phyloP scores from a whole-genome alignment of 495 filamentous ascomycete genomes.

The Neurospora discreta region DNA sequence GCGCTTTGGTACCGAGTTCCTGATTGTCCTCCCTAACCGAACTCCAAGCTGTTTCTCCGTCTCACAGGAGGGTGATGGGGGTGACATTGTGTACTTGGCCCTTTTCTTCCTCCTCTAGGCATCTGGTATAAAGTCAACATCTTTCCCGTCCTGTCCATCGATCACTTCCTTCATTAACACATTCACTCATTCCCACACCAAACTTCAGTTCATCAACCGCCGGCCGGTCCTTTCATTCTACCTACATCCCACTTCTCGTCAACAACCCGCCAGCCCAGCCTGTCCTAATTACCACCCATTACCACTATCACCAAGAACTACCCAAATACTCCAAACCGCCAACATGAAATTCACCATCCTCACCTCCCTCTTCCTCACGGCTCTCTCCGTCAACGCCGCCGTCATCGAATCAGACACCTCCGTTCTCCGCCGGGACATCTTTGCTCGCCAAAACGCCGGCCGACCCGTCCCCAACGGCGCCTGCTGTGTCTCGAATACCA shows the following conservation, averaged over 20 bases:
- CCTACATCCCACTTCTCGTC: not conserved
- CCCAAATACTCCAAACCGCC: not conserved
- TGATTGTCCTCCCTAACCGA: not conserved
- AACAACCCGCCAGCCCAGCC: not conserved
- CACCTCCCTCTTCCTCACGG: conserved; percentile 5
- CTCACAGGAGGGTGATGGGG: not conserved
- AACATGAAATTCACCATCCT: conserved; percentile 13
- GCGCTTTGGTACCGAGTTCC: not conserved
- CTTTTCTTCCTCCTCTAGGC: not conserved
- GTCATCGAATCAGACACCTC: conserved; percentile 7
- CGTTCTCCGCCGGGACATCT: conserved; percentile 9
- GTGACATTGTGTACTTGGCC: not conserved
- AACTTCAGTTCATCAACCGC: not conserved
- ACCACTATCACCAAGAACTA: not conserved
- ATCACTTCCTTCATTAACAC: not conserved
- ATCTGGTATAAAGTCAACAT: not conserved
- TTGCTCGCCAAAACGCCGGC: conserved; percentile 17
- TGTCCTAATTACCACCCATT: conserved; percentile 1
- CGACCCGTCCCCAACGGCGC: conserved; percentile 18
- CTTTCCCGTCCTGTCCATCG: not conserved
- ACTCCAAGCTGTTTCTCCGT: not conserved
- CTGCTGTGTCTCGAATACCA: conserved; percentile 23
- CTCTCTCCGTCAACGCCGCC: conserved; percentile 1
- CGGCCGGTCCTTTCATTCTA: not conserved
- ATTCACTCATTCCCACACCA: not conserved